Percentiles rank a stretch among this genome's conserved stretches.
phyloP scores from a whole-genome alignment of 306 rosid species.

The Hippophae gyantsensis region DNA sequence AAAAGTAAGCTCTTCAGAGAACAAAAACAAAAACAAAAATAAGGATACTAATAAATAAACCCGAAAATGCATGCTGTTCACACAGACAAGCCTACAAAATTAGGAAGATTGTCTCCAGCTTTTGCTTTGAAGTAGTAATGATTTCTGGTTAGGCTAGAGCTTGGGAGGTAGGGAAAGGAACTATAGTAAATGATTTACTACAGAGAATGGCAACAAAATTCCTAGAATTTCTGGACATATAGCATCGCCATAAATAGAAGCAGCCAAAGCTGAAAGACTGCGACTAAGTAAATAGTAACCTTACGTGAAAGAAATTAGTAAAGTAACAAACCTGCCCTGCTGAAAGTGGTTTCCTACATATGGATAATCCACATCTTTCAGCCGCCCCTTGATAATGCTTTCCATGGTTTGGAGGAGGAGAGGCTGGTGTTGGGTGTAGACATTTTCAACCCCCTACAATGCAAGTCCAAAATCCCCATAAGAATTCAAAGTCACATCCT shows the following conservation, averaged over 20 bases:
- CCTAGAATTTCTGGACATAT: background rate
- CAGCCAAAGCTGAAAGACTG: background rate
- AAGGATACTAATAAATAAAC: no score
- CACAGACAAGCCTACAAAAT: no score
- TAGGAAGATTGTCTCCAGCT: no score
- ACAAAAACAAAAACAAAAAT: no score
- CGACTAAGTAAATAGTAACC: background rate
- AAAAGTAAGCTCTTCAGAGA: no score
- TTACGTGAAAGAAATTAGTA: background rate
- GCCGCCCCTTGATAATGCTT: conserved; percentile 81
- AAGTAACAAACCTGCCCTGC: conserved; percentile 80
- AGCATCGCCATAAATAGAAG: background rate
- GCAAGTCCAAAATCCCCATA: conserved; percentile 17
- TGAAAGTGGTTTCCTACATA: conserved; percentile 83
- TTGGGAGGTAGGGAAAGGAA: background rate
- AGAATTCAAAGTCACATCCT: conserved; percentile 14
- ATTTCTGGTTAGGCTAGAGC: no score
- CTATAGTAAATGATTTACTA: background rate
- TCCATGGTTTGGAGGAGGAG: conserved; percentile 85
- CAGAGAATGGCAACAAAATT: background rate
- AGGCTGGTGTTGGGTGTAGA: conserved; percentile 90
- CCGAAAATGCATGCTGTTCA: no score
- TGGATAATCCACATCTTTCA: conserved; percentile 90
- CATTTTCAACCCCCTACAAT: conserved; percentile 83
- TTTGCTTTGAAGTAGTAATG: no score